phyloP scores from a whole-genome alignment of 306 rosid genomes.

The Sechiopsis laciniata region DNA sequence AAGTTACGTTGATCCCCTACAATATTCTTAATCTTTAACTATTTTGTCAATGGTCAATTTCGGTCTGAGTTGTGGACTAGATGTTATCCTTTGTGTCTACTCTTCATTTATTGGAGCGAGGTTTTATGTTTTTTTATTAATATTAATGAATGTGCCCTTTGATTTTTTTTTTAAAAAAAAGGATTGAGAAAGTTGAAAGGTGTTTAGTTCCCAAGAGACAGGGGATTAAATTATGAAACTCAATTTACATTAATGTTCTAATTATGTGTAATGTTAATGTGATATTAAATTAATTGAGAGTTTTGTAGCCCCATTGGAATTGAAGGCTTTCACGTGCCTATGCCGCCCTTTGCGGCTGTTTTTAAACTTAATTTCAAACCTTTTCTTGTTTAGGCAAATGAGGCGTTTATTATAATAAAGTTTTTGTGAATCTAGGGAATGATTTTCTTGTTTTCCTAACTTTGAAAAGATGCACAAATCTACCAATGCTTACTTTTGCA shows the following conservation, averaged over 20 bases:
- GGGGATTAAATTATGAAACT: background rate
- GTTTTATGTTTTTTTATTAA: too few relatives aligned
- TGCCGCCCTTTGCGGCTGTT: slow-evolving; percentile 18
- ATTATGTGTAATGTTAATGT: background rate
- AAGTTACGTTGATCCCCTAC: too few relatives aligned
- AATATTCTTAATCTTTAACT: too few relatives aligned
- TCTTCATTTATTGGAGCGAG: too few relatives aligned
- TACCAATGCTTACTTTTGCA: background rate
- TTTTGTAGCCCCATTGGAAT: background rate
- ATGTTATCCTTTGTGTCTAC: too few relatives aligned
- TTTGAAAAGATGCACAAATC: background rate
- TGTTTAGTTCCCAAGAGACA: slow-evolving; percentile 2
- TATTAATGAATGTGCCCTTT: too few relatives aligned
- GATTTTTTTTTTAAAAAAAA: too few relatives aligned
- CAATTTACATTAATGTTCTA: background rate
- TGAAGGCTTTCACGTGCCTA: slow-evolving; percentile 15
- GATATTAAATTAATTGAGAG: background rate
- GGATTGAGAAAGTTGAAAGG: too few relatives aligned
- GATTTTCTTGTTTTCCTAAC: slow-evolving; percentile 4
- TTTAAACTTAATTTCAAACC: background rate
- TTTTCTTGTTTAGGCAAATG: too few relatives aligned
- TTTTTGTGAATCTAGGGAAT: background rate
- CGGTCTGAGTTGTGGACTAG: too few relatives aligned
- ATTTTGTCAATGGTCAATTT: too few relatives aligned
- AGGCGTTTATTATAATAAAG: background rate